Base-by-base conservation (phyloP, 352 stramenopile genomes). In the Phytophthora fragariaefolia region DNA sequence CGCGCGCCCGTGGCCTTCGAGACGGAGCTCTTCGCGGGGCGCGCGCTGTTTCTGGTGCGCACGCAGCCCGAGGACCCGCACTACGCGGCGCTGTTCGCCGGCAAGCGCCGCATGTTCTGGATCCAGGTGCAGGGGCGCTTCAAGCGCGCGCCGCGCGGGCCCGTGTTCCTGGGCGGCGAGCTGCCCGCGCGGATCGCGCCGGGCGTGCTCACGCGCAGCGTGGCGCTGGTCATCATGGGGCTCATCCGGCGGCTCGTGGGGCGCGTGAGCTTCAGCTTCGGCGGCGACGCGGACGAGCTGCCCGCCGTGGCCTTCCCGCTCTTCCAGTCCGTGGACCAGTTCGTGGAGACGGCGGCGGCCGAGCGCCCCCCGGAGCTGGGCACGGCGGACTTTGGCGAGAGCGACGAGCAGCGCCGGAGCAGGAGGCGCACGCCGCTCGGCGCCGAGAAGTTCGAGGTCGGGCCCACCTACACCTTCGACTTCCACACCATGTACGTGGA, bases 401-500 rank as follows among this genome's bases (percentile, higher is more conserved):
- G 26, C 10, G 77, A 89, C 0, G 71, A 81, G 12, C 75, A 73
- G 17, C 79, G 83, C 3, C 49, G 47, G 0, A 49, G 57, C 6
- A 72, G 88, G 17, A 71, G 80, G 15, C 66, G 82, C 12, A 91
- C 81, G 15, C 76, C 83, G 3, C 57, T 93, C 0, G 85, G 83
- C 1, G 60, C 30, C 1, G 81, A 93, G 48, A 48, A 46, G 2
- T 93, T 83, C 47, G 49, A 73, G 7, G 76, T 93, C 6, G 85
- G 79, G n/a, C 55, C 71, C 6, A 96, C 83, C 28, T 96, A 96
- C 63, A 93, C 88, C 53, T 96, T 96, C 71, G 82, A 96, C 36
- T 96, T 96, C 61, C 86, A 96, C 71, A 96, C 86, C 1, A 95
- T 95, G 86, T 95, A 95, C 62, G 85, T 94, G 43, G 82, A 96